A percentile compares a stretch with the other conserved stretches of the same genome.
phyloP scores from a whole-genome alignment of 2,329 filamentous ascomycete genomes.

The Metarhizium humberi region DNA sequence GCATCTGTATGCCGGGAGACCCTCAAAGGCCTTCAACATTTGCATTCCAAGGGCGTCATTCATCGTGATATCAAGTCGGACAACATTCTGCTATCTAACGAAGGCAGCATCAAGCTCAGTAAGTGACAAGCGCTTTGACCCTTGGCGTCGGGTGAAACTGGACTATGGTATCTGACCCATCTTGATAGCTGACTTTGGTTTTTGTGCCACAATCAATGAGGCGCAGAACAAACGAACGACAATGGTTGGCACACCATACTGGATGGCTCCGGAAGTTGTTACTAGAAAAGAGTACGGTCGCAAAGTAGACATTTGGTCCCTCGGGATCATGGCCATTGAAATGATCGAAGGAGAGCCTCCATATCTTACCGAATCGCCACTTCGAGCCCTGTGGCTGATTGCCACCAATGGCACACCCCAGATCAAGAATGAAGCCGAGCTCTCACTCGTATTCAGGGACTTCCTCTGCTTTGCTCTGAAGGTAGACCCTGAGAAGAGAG shows the following conservation, averaged over 20 bases:
- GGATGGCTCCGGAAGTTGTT: constrained; percentile 99
- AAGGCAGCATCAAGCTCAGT: constrained; percentile 98
- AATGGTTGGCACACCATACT: constrained; percentile 98
- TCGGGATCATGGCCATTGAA: constrained; percentile 99
- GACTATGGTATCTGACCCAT: constrained; percentile 13
- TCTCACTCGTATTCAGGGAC: constrained; percentile 77
- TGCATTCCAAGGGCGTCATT: constrained; percentile 96
- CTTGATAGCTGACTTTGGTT: constrained; percentile 80
- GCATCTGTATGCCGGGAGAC: constrained; percentile 93
- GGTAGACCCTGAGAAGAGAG: constrained; percentile 94
- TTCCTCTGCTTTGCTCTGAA: constrained; percentile 90
- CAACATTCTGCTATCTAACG: constrained; percentile 87
- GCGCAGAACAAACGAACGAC: constrained; percentile 95
- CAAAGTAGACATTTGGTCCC: constrained; percentile 97
- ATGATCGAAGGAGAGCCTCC: constrained; percentile 99
- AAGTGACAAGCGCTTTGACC: constrained; percentile 28
- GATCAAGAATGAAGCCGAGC: constrained; percentile 84
- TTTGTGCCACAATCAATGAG: constrained; percentile 97
- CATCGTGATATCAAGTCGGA: constrained; percentile 99
- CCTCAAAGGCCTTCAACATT: constrained; percentile 80
- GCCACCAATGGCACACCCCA: constrained; percentile 91
- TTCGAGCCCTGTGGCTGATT: constrained; percentile 89
- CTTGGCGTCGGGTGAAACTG: not conserved
- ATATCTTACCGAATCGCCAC: constrained; percentile 88
- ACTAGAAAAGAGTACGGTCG: constrained; percentile 95